These are phyloP conservation scores for Trichoderma oligosporum DNA, from an alignment of 2,329 filamentous ascomycete genomes.

Conservation along the genomic window DNA sequence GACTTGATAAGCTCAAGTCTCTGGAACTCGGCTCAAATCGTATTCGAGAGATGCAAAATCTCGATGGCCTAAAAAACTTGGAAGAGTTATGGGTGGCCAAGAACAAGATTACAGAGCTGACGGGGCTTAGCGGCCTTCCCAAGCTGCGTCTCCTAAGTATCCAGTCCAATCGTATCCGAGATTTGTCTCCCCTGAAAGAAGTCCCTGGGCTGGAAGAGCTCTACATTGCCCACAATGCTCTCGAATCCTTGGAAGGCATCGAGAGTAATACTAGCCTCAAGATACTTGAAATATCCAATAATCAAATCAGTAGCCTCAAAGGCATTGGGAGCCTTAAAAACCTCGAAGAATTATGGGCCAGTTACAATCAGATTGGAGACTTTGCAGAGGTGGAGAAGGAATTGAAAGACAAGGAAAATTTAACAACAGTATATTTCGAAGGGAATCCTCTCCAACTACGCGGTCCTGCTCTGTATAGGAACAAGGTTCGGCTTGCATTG, in stretches of 20 bases:
- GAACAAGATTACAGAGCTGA: slow-evolving; percentile 88
- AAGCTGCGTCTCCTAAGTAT: slow-evolving; percentile 87
- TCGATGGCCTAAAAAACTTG: slow-evolving; percentile 72
- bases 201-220: slow-evolving; percentile 81
- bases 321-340: slow-evolving; percentile 66
- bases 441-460: slow-evolving; percentile 83
- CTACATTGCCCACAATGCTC: slow-evolving; percentile 92
- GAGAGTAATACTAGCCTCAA: slow-evolving; percentile 63
- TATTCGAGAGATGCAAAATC: slow-evolving; percentile 81
- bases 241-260: slow-evolving; percentile 72
- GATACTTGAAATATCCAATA: slow-evolving; percentile 85
- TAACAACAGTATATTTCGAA: slow-evolving; percentile 94
- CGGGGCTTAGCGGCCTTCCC: slow-evolving; percentile 67
- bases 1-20: slow-evolving; percentile 69
- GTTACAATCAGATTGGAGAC: slow-evolving; percentile 75
- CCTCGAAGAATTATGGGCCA: slow-evolving; percentile 91
- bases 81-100: slow-evolving; percentile 92
- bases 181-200: slow-evolving; percentile 69
- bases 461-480: slow-evolving; percentile 81
- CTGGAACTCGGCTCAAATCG: slow-evolving; percentile 90
- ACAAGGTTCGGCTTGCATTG: slow-evolving; percentile 84
- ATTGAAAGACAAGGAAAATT: slow-evolving; percentile 70
- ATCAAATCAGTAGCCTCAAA: slow-evolving; percentile 70
- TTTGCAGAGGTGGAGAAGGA: slow-evolving; percentile 79
- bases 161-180: slow-evolving; percentile 87